These are phyloP conservation scores for Pseudozyma tsukubaensis DNA, from an alignment of 1,284 basidiomycete species.

Conservation along the genomic window DNA sequence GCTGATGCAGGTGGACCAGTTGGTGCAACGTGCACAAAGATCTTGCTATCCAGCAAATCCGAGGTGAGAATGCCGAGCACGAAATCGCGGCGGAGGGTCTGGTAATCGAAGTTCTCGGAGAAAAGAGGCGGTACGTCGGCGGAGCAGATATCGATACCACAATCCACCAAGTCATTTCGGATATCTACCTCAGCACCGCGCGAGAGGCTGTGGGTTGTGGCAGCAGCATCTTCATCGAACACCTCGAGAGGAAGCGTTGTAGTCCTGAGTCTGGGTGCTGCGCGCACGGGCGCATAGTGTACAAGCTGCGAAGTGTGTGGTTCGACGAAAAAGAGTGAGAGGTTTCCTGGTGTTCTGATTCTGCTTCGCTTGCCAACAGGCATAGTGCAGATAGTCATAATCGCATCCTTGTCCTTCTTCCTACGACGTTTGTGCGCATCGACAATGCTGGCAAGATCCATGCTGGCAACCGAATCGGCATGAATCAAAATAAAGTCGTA, in stretches of 20 bases:
- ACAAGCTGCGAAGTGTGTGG: conserved; percentile 66
- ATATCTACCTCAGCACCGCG: conserved; percentile 77
- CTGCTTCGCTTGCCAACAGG: conserved; percentile 36
- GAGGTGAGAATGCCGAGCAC: conserved; percentile 96
- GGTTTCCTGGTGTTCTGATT: conserved; percentile 51
- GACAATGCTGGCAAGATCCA: conserved; percentile 89
- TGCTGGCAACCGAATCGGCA: conserved; percentile 92
- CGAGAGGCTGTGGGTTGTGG: conserved; percentile 34
- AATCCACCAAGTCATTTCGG: conserved; percentile 86
- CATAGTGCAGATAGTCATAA: conserved; percentile 78
- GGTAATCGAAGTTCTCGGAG: conserved; percentile 99
- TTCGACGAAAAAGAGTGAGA: conserved; percentile 58
- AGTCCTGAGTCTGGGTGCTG: conserved; percentile 56
- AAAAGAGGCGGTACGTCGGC: conserved; percentile 92
- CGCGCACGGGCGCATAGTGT: conserved; percentile 66
- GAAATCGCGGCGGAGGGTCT: conserved; percentile 89
- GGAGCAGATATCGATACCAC: conserved; percentile 74
- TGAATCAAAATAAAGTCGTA: conserved; percentile 83
- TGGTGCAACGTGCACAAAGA: conserved; percentile 84
- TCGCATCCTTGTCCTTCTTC: conserved; percentile 87
- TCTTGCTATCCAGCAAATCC: conserved; percentile 93
- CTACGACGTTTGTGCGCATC: conserved; percentile 87
- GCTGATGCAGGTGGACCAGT: conserved; percentile 41
- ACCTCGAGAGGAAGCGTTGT: conserved; percentile 64
- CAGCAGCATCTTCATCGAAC: conserved; percentile 52